These are phyloP conservation scores for Magnusiomyces fungicola DNA, from an alignment of 1,139 yeast genomes.

Conservation along the genomic window DNA sequence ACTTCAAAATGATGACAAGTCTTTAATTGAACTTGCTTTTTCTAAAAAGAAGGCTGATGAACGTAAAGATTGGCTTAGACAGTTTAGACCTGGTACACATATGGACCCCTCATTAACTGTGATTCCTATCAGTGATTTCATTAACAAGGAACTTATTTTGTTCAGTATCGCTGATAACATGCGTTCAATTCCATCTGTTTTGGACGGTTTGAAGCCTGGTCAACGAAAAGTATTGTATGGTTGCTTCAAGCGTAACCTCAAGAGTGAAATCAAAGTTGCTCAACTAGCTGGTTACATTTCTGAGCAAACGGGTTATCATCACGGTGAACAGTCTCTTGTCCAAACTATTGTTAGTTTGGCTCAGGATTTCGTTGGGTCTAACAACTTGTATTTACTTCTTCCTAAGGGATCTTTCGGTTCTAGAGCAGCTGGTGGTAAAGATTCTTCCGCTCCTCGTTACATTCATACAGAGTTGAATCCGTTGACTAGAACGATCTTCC, in stretches of 20 bases:
- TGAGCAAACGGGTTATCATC: conserved; percentile 90
- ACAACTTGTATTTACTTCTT: conserved; percentile 72
- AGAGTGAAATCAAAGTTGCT: conserved; percentile 77
- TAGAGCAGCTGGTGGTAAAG: conserved; percentile 96
- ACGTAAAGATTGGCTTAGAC: conserved; percentile 94
- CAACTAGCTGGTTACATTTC: conserved; percentile 87
- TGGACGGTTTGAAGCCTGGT: conserved; percentile 97
- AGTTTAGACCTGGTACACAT: conserved; percentile 84
- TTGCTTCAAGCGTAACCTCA: conserved; percentile 74
- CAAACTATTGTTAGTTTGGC: conserved; percentile 93
- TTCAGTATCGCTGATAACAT: conserved; percentile 96
- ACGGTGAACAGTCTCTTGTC: conserved; percentile 82
- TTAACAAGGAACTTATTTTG: conserved; percentile 87
- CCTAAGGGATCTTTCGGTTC: conserved; percentile 98
- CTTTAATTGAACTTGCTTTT: conserved; percentile 85
- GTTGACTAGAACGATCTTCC: conserved; percentile 68
- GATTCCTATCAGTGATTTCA: conserved; percentile 89
- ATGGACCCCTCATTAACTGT: conserved; percentile 70
- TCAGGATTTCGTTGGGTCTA: conserved; percentile 90
- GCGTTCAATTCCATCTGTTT: conserved; percentile 87
- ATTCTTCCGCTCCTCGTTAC: conserved; percentile 97
- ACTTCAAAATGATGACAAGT: conserved; percentile 70
- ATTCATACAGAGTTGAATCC: conserved; percentile 80
- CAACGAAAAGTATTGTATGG: conserved; percentile 91
- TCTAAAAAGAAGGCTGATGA: conserved; percentile 95